These are phyloP conservation scores for Xylaria sp. DNA, from an alignment of 2,329 filamentous ascomycete species.

Conservation along the genomic window DNA sequence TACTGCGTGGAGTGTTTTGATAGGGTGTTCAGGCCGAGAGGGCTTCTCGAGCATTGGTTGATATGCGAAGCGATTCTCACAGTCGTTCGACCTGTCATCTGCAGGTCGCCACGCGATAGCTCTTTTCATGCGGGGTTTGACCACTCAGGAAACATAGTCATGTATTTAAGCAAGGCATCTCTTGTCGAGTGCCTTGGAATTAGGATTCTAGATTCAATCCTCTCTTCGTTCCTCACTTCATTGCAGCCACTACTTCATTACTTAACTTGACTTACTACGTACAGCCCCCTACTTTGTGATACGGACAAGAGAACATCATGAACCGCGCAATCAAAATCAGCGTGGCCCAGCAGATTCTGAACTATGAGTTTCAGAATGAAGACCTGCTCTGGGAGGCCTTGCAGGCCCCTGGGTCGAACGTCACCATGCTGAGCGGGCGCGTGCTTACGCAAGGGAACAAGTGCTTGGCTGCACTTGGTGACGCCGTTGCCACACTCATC, in stretches of 20 bases:
- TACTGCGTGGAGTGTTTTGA: not conserved
- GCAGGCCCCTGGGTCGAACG: slow-evolving; percentile 23
- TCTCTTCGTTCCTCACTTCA: not conserved
- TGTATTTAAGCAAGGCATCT: not conserved
- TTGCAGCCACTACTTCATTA: not conserved
- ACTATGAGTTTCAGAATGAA: slow-evolving; percentile 27
- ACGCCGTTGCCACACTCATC: slow-evolving; percentile 23
- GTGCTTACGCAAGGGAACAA: slow-evolving; percentile 30
- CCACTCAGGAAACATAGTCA: not conserved
- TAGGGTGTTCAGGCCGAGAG: too few species aligned
- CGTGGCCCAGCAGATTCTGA: slow-evolving; percentile 26
- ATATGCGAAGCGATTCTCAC: not conserved
- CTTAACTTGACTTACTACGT: not conserved
- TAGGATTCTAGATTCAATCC: not conserved
- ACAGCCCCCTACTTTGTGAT: not conserved
- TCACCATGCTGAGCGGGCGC: slow-evolving; percentile 3
- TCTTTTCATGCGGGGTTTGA: not conserved
- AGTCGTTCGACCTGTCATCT: not conserved
- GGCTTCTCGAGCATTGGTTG: not conserved
- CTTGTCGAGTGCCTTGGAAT: not conserved
- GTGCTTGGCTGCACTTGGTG: slow-evolving; percentile 30
- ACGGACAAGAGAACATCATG: not conserved
- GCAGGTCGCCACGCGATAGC: not conserved
- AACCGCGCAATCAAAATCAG: not conserved
- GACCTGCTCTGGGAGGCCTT: slow-evolving; percentile 36